Conservation (phyloP, 495 filamentous ascomycete species). For the Daldinia grandis region DNA sequence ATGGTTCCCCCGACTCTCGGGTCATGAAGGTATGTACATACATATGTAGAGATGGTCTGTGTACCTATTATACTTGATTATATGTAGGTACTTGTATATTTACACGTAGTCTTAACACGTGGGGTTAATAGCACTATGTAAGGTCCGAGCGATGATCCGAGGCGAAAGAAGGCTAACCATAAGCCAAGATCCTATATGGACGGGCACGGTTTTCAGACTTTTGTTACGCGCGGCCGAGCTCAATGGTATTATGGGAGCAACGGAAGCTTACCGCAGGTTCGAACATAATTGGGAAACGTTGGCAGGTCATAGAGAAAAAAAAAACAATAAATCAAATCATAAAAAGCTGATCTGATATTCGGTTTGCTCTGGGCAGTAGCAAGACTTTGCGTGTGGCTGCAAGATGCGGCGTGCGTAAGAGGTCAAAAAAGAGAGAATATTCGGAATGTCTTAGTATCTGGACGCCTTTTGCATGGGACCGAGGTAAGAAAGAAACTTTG, state of each 20-base stretch:
- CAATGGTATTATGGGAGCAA: background rate
- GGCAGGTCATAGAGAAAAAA: background rate
- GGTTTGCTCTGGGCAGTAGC: conserved; percentile 5
- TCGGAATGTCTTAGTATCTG: conserved; percentile 13
- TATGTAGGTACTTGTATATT: background rate
- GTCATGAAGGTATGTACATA: no score
- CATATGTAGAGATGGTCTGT: background rate
- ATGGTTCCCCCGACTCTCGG: conserved; percentile 5
- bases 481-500: conserved; percentile 18
- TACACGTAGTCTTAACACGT: conserved; percentile 22
- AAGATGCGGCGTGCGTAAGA: conserved; percentile 1
- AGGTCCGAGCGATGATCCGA: background rate
- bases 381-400: conserved; percentile 13
- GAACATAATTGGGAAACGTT: background rate
- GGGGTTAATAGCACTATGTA: conserved; percentile 3
- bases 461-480: conserved; percentile 19
- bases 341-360: conserved; percentile 15
- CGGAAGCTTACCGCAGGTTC: conserved; percentile 13
- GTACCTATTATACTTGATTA: background rate
- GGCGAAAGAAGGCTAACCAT: conserved; percentile 1
- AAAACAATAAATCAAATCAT: background rate
- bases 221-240: background rate
- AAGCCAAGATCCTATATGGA: background rate
- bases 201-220: background rate
- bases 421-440: background rate